Base-by-base conservation (phyloP, 2,329 filamentous ascomycete genomes). In the Talaromyces verruculosus region DNA sequence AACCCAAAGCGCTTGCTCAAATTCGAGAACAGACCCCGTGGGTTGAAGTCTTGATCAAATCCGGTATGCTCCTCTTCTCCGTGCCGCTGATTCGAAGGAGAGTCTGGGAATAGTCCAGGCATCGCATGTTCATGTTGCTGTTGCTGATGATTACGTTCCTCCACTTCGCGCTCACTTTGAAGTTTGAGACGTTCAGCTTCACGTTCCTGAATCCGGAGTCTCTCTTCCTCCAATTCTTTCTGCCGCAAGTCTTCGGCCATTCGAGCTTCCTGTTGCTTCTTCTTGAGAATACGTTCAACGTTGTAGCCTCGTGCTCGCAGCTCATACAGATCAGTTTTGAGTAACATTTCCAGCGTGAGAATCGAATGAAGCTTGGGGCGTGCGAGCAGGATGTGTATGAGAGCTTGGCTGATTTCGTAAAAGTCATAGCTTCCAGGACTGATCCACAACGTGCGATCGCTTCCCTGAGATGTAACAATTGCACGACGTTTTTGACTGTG, bases 251-350 rank as follows among this genome's bases (percentile, higher is more conserved):
- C 90, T 73, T 97, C 93, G 0, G 92, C 93, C 69, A 98, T 88
- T 62, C 91, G 87, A 5, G 92, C 91, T 77, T 98, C 93, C 2
- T 91, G 91, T 22, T 91, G 92, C 80, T 96, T 96, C 63, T 90
- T 90, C 43, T 92, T 88, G 25, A 99, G 84, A 68, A 99, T 98
- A 60, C 95, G 90, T 73, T 97, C 92, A 45, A 99, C 95, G 71
- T 99, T 98, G 82, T 97, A 98, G 1, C 95, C 95, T 69, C 95
- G 92, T 67, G 89, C 88, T 72, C 92, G 89, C 47, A 99, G 81
- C 61, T 93, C 89, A 57, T 91, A 86, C 28, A 99, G 83, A 71
- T 94, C 92, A 8, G 95, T 88, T 66, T 91, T 94, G 43, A 99
- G 81, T 68, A 99, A 90, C 63, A 92, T 93, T 78, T 98, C 95